Conservation (phyloP, 169 alveolate genomes). For the Babesia divergens region DNA sequence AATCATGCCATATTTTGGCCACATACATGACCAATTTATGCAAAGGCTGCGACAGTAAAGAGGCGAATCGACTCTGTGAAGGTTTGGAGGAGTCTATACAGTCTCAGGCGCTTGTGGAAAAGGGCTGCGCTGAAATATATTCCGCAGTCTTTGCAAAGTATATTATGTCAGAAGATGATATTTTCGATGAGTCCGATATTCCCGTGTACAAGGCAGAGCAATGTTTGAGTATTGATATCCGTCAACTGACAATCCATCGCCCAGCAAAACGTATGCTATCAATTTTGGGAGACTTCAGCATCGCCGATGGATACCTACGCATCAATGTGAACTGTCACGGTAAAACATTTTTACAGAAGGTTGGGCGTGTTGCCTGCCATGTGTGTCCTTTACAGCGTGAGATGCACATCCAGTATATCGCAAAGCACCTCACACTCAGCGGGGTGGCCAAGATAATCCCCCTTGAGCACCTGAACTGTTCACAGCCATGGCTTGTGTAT, state of each 20-base stretch:
- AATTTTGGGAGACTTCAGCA: slow-evolving; percentile 13
- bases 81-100: slow-evolving; percentile 46
- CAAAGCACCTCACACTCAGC: slow-evolving; percentile 29
- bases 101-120: slow-evolving; percentile 54
- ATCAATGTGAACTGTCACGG: not conserved
- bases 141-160: slow-evolving; percentile 1
- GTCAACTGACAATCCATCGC: not conserved
- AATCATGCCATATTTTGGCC: slow-evolving; percentile 5
- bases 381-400: slow-evolving; percentile 32
- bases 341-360: not conserved
- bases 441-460: slow-evolving; percentile 14
- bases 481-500: slow-evolving; percentile 62
- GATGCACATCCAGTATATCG: slow-evolving; percentile 29
- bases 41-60: slow-evolving; percentile 34
- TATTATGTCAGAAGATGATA: not conserved
- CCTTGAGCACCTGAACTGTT: slow-evolving; percentile 35
- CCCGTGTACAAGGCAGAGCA: not conserved
- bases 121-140: slow-evolving; percentile 29
- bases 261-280: slow-evolving; percentile 1
- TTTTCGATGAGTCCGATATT: not conserved
- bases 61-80: not conserved
- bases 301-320: slow-evolving; percentile 13
- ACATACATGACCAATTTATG: slow-evolving; percentile 42
- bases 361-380: slow-evolving; percentile 5
- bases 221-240: not conserved